Evolutionary conservation across 306 rosid species (phyloP).

Genomic region (Ochetophila trinervis): DNA sequence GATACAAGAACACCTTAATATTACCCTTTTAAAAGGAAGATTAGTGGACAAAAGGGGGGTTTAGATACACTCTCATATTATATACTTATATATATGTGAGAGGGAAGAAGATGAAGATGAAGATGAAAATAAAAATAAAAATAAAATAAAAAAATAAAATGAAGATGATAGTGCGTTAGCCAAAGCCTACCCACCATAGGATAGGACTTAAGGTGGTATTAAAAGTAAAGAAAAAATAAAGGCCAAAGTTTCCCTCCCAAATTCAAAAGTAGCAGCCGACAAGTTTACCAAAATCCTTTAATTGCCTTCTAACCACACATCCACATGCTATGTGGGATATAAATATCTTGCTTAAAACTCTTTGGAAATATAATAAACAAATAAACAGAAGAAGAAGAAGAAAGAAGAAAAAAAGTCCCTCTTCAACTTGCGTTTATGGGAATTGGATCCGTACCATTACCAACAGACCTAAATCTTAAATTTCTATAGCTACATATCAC

Average conservation of each 20-base stretch:
- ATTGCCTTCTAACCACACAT: background rate
- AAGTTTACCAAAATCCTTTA: constrained; percentile 14
- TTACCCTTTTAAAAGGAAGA: constrained; percentile 16
- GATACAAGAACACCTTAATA: constrained; percentile 9
- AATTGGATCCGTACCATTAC: too few relatives aligned
- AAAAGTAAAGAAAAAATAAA: constrained; percentile 13
- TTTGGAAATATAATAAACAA: too few relatives aligned
- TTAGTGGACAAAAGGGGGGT: constrained; percentile 38
- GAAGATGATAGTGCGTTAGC: constrained; percentile 28
- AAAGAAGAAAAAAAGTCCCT: too few relatives aligned
- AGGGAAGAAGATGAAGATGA: too few relatives aligned
- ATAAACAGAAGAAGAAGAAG: too few relatives aligned
- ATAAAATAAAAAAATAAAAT: background rate
- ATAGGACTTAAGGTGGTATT: constrained; percentile 25
- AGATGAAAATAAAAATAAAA: background rate
- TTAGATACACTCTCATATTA: constrained; percentile 21
- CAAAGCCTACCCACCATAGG: constrained; percentile 34
- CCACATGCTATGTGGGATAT: too few relatives aligned
- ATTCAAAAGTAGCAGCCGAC: background rate
- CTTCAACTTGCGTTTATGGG: too few relatives aligned
- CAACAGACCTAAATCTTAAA: too few relatives aligned
- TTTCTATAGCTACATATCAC: too few relatives aligned
- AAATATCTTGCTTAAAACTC: too few relatives aligned
- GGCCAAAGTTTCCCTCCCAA: background rate
- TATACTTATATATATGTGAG: too few relatives aligned